These are phyloP conservation scores for Cudoniella acicularis DNA, from an alignment of 495 filamentous ascomycete species.

Conservation along the genomic window DNA sequence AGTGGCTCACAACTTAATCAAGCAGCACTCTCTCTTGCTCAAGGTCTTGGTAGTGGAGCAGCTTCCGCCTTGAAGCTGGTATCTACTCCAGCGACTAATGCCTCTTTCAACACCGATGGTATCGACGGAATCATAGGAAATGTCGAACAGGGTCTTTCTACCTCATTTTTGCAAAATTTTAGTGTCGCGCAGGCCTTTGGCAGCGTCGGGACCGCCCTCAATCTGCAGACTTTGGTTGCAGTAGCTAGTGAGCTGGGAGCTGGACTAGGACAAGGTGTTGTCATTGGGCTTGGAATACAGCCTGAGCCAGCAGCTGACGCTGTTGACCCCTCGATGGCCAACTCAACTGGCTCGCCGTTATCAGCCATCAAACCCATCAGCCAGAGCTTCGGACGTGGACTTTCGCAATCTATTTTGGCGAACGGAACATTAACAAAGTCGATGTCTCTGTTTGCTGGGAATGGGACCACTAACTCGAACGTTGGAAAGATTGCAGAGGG, in stretches of 20 bases:
- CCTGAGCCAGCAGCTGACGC: neutral
- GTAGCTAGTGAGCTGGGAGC: conserved; percentile 5
- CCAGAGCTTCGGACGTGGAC: conserved; percentile 2
- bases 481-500: conserved; percentile 6
- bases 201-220: neutral
- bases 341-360: neutral
- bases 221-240: neutral
- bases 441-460: neutral
- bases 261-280: conserved; percentile 6
- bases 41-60: conserved; percentile 12
- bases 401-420: neutral
- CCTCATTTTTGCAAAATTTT: conserved; percentile 5
- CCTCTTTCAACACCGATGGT: conserved; percentile 8
- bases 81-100: neutral
- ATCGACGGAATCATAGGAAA: conserved; percentile 5
- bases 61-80: conserved; percentile 8
- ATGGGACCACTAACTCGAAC: neutral
- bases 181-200: neutral
- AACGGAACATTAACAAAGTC: conserved; percentile 7
- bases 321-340: neutral
- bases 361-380: neutral
- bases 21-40: conserved; percentile 5
- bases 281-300: conserved; percentile 9
- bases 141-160: conserved; percentile 8
- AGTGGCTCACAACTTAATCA: conserved; percentile 1